Evolutionary conservation across 257 asterid species (phyloP), one percentile per base, ranked within the genome.

Genomic region (Solanum lycopersicoides): DNA sequence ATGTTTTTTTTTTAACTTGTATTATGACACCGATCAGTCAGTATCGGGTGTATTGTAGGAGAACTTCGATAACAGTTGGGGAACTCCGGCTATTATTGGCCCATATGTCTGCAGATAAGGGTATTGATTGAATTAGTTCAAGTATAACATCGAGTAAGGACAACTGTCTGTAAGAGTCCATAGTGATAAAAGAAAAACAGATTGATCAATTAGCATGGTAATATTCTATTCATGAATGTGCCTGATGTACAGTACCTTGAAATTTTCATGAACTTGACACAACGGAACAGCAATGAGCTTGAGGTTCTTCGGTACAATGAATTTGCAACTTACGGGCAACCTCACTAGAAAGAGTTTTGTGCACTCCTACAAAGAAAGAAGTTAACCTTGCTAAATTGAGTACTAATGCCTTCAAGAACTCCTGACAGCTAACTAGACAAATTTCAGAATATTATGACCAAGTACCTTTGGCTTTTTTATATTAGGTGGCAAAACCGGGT

Each of bases 261-360:
- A 89, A 42, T 93, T 93, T 60, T 91, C 93, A 44, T 94, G 98
- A 83, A 95, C 89, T 89, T 95, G 96, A 88, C 92, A 88, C 83
- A 97, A 87, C 15, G 99, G 99, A 88, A 97, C 92, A 3, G 95
- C 98, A 41, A 97, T 98, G 89, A 97, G 92, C 84, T 95, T 92
- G 32, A 85, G 90, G 91, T 93, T 94, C 89, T 87, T 93, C 2
- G 98, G 98, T 5, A 95, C 98, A 13, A 90, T 91, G 90, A 97
- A 95, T 84, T 93, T 95, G 91, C 94, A 85, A 89, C 96, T 94
- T 45, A 87, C 90, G 3, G 99, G 98, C 88, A 97, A 94, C 95
- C 91, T 94, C 90, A 95, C 97, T 21, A 97, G 93, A 89, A 89
- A 97, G 75, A 97, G 92, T 90, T 97, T 95, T 21, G 91, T 95